A percentile compares a stretch with the other conserved stretches of the same genome.
phyloP scores from a whole-genome alignment of 495 filamentous ascomycete genomes.

The Hyaloscypha finlandica region DNA sequence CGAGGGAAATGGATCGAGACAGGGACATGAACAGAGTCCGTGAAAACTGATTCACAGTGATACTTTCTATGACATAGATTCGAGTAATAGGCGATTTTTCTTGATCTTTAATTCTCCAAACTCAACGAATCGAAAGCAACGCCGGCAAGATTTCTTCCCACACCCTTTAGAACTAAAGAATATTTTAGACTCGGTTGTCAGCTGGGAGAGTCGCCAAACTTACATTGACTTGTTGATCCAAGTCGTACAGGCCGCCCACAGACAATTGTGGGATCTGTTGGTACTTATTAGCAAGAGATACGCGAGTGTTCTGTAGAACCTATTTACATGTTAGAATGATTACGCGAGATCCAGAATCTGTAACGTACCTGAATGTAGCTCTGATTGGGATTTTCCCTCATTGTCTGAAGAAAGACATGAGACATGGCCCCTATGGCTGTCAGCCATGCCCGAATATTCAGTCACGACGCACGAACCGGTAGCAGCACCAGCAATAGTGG shows the following conservation, averaged over 20 bases:
- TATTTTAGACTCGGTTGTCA: not conserved
- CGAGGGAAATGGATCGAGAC: no score
- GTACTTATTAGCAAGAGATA: slow-evolving; percentile 47
- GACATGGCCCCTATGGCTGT: slow-evolving; percentile 54
- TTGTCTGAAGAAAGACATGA: slow-evolving; percentile 56
- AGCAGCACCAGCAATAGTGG: slow-evolving; percentile 51
- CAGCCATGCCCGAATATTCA: not conserved
- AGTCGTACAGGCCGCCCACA: slow-evolving; percentile 46
- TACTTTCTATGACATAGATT: not conserved
- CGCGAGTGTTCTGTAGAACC: slow-evolving; percentile 51
- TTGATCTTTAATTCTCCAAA: no score
- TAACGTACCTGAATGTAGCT: slow-evolving; percentile 52
- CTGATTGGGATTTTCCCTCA: slow-evolving; percentile 50
- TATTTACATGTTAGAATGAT: slow-evolving; percentile 19
- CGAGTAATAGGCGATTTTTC: no score
- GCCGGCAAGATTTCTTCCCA: not conserved
- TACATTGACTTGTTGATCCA: slow-evolving; percentile 45
- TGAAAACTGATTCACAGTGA: no score
- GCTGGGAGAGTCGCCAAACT: slow-evolving; percentile 19
- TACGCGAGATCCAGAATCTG: not conserved
- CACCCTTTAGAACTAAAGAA: not conserved
- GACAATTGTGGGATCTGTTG: slow-evolving; percentile 57
- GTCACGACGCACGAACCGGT: slow-evolving; percentile 30
- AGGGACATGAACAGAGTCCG: not conserved
- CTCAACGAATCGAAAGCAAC: not conserved